Percentiles rank a stretch among this genome's conserved stretches.
phyloP scores from a whole-genome alignment of 306 rosid species.

The Oemleria cerasiformis region DNA sequence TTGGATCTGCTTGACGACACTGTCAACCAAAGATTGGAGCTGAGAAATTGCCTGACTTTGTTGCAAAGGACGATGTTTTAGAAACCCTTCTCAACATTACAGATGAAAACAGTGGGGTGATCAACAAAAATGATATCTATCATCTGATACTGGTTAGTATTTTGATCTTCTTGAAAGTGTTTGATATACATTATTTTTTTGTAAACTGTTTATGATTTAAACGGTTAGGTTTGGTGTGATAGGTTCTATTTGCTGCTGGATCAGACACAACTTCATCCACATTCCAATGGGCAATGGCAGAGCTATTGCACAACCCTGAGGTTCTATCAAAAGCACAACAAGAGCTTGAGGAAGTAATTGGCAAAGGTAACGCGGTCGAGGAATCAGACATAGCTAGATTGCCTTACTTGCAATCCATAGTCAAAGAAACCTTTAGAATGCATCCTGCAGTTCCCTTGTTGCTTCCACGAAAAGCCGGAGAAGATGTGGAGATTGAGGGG shows the following conservation, averaged over 20 bases:
- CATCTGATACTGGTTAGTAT: slow-evolving; percentile 35
- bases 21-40: slow-evolving; percentile 31
- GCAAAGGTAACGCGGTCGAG: slow-evolving; percentile 41
- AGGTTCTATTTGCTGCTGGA: slow-evolving; percentile 56
- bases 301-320: slow-evolving; percentile 40
- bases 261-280: slow-evolving; percentile 48
- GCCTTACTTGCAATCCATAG: slow-evolving; percentile 52
- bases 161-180: neutral
- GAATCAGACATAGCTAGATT: slow-evolving; percentile 44
- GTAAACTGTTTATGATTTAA: neutral
- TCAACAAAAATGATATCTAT: slow-evolving; percentile 20
- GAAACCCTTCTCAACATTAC: slow-evolving; percentile 39
- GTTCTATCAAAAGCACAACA: slow-evolving; percentile 37
- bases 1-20: slow-evolving; percentile 5
- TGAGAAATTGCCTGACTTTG: neutral
- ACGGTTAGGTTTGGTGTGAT: neutral
- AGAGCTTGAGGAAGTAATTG: slow-evolving; percentile 41
- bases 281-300: slow-evolving; percentile 61
- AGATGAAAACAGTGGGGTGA: slow-evolving; percentile 28
- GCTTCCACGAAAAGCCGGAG: slow-evolving; percentile 45
- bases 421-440: slow-evolving; percentile 49
- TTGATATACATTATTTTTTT: too few species aligned
- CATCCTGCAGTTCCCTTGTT: slow-evolving; percentile 43
- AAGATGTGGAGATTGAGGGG: slow-evolving; percentile 41
- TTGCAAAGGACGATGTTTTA: slow-evolving; percentile 27